phyloP scores from a whole-genome alignment of 805 yeast species.

The Myxozyma kluyveri region DNA sequence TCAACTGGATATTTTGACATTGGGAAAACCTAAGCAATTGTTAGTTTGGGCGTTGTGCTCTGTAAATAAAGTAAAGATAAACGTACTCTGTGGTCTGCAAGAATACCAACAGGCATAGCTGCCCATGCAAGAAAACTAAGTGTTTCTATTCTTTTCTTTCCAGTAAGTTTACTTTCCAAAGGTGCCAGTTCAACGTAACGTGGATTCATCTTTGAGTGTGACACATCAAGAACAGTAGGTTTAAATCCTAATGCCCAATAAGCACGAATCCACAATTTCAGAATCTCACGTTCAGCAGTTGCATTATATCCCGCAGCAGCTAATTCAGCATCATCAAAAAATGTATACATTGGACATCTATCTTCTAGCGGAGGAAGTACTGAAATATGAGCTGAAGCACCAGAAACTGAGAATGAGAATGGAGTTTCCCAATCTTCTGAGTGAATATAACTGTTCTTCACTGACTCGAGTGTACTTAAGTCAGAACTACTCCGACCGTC shows the following conservation, averaged over 20 bases:
- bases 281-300: slow-evolving; percentile 25
- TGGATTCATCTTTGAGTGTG: slow-evolving; percentile 26
- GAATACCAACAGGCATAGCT: slow-evolving; percentile 32
- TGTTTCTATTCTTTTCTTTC: slow-evolving; percentile 7
- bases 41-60: not conserved
- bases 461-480: slow-evolving; percentile 1
- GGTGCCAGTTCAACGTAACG: slow-evolving; percentile 19
- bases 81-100: slow-evolving; percentile 30
- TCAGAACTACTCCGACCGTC: not conserved
- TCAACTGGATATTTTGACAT: slow-evolving; percentile 21
- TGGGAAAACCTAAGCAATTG: slow-evolving; percentile 28
- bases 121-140: slow-evolving; percentile 34
- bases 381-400: slow-evolving; percentile 21
- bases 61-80: not conserved
- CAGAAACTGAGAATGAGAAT: slow-evolving; percentile 24
- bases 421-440: slow-evolving; percentile 26
- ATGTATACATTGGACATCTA: slow-evolving; percentile 28
- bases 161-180: slow-evolving; percentile 3
- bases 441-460: slow-evolving; percentile 21
- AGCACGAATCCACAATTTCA: slow-evolving; percentile 34
- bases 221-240: slow-evolving; percentile 31
- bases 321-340: slow-evolving; percentile 12
- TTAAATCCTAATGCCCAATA: slow-evolving; percentile 35
- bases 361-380: slow-evolving; percentile 21
- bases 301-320: slow-evolving; percentile 14